These are phyloP conservation scores for Boletus rubescentipes DNA, from an alignment of 768 basidiomycete genomes.

Conservation along the genomic window DNA sequence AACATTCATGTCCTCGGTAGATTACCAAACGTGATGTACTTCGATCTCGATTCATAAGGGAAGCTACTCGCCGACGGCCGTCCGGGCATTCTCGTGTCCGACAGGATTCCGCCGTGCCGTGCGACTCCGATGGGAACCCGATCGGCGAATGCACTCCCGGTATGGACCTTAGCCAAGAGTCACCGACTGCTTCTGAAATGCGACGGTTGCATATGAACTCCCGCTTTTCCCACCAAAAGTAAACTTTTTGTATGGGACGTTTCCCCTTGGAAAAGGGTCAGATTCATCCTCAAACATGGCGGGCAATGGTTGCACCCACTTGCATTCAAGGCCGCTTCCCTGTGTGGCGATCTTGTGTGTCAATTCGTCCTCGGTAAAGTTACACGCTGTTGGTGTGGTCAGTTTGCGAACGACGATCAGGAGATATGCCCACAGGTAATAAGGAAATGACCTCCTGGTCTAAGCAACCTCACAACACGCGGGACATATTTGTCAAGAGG, in stretches of 20 bases:
- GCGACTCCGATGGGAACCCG: neutral
- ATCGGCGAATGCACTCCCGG: neutral
- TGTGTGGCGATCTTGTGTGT: slow-evolving; percentile 48
- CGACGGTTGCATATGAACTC: slow-evolving; percentile 66
- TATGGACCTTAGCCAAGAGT: neutral
- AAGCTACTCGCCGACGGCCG: neutral
- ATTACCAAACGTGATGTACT: neutral
- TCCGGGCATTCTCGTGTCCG: neutral
- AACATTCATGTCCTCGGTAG: neutral
- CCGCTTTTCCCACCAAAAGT: slow-evolving; percentile 79
- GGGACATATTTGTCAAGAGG: slow-evolving; percentile 61
- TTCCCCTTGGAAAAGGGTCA: slow-evolving; percentile 48
- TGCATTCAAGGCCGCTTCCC: slow-evolving; percentile 55
- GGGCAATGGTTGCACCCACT: slow-evolving; percentile 44
- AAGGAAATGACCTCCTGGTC: slow-evolving; percentile 67
- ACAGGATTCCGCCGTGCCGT: neutral
- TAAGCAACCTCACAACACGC: slow-evolving; percentile 55
- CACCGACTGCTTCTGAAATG: slow-evolving; percentile 51
- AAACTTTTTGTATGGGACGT: slow-evolving; percentile 69
- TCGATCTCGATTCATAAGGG: neutral
- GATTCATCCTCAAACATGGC: neutral
- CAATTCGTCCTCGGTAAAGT: slow-evolving; percentile 81
- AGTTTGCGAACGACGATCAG: neutral
- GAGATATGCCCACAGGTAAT: slow-evolving; percentile 67
- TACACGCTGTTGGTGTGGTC: slow-evolving; percentile 54